Conservation (phyloP, 2,329 filamentous ascomycete species). For the Diaporthe longicolla region DNA sequence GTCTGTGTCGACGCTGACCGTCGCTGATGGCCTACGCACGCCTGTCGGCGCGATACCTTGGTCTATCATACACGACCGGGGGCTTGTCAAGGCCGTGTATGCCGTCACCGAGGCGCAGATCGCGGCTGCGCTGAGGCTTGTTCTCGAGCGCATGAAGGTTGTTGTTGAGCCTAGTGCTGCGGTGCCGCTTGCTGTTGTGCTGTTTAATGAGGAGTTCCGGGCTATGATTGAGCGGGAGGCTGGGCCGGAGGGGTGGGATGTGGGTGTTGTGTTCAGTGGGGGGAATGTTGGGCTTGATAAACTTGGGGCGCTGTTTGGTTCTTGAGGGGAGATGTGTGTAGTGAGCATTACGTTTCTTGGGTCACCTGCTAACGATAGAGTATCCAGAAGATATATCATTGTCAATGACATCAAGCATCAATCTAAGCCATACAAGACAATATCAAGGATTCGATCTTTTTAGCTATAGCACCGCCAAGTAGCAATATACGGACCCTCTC, state of each 20-base stretch:
- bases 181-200: conserved; percentile 84
- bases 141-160: conserved; percentile 90
- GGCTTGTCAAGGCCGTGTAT: conserved; percentile 79
- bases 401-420: neutral
- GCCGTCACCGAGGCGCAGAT: conserved; percentile 88
- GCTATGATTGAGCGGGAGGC: conserved; percentile 77
- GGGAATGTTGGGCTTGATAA: conserved; percentile 72
- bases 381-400: too few species aligned
- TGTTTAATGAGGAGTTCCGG: conserved; percentile 90
- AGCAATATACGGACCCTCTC: too few species aligned
- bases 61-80: conserved; percentile 78
- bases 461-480: too few species aligned
- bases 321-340: neutral
- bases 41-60: conserved; percentile 84
- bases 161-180: conserved; percentile 91
- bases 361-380: neutral
- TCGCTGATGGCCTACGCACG: conserved; percentile 91
- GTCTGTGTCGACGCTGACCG: conserved; percentile 80
- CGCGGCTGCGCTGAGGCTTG: conserved; percentile 78
- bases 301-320: conserved; percentile 65
- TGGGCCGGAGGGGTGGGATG: conserved; percentile 80
- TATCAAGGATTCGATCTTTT: neutral
- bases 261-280: conserved; percentile 72
- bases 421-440: neutral
- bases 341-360: too few species aligned